A percentile compares a stretch with the other conserved stretches of the same genome.
Evolutionary conservation across 768 basidiomycete genomes (phyloP).

Genomic region (Boletus huronensis): DNA sequence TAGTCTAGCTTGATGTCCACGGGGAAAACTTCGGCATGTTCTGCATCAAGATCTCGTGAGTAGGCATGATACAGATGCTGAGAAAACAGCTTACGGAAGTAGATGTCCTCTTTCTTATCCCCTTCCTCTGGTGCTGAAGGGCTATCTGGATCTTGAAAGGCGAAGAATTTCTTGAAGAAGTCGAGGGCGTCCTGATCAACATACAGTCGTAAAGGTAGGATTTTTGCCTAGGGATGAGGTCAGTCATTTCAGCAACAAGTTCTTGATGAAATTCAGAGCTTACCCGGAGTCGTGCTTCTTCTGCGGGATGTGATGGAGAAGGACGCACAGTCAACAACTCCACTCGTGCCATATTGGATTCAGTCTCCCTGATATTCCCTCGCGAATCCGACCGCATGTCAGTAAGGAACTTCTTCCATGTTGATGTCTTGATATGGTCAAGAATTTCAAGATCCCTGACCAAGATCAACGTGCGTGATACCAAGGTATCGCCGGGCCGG

Average conservation of each 20-base stretch:
- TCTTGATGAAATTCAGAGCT: not conserved
- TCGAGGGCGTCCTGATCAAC: slow-evolving; percentile 99
- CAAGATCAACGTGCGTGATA: slow-evolving; percentile 64
- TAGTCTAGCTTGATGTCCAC: slow-evolving; percentile 96
- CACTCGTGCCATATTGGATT: slow-evolving; percentile 89
- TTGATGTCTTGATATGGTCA: slow-evolving; percentile 97
- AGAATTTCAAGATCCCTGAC: slow-evolving; percentile 81
- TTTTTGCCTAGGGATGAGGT: slow-evolving; percentile 60
- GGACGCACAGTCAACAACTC: slow-evolving; percentile 77
- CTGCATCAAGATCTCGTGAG: slow-evolving; percentile 36
- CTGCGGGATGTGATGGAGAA: slow-evolving; percentile 57
- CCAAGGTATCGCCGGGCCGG: slow-evolving; percentile 48
- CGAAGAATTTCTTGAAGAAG: slow-evolving; percentile 95
- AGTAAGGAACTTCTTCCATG: slow-evolving; percentile 97
- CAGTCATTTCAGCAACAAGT: not conserved
- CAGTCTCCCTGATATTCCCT: slow-evolving; percentile 87
- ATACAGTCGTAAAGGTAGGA: slow-evolving; percentile 85
- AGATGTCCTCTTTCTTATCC: slow-evolving; percentile 48
- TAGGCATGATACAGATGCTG: slow-evolving; percentile 1
- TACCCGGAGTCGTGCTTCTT: slow-evolving; percentile 75
- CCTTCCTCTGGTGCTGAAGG: slow-evolving; percentile 34
- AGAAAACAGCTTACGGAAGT: slow-evolving; percentile 57
- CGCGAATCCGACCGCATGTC: slow-evolving; percentile 77
- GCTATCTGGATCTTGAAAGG: slow-evolving; percentile 65
- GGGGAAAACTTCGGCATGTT: slow-evolving; percentile 93